A percentile compares a stretch with the other conserved stretches of the same genome.
phyloP scores from a whole-genome alignment of 441 rosid genomes.

The Capsella rubella region DNA sequence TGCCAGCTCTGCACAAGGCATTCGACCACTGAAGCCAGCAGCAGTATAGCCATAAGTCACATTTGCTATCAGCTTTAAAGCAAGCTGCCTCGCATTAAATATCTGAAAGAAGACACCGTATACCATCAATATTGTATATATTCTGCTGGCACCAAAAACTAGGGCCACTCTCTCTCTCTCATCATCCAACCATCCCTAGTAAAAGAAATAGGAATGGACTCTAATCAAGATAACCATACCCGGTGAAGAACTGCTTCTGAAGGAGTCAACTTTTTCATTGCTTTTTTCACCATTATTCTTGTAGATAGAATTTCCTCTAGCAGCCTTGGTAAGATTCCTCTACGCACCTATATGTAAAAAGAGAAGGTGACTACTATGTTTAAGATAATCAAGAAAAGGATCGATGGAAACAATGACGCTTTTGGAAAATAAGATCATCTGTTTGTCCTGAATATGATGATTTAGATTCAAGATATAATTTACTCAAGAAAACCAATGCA shows the following conservation, averaged over 20 bases:
- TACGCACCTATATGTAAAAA: slow-evolving; percentile 62
- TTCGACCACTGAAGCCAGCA: slow-evolving; percentile 99
- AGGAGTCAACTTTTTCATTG: slow-evolving; percentile 88
- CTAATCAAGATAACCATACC: slow-evolving; percentile 60
- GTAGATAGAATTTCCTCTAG: slow-evolving; percentile 96
- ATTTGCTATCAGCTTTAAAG: slow-evolving; percentile 96
- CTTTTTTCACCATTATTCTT: slow-evolving; percentile 94
- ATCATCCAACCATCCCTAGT: slow-evolving; percentile 9
- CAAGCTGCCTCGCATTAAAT: slow-evolving; percentile 98
- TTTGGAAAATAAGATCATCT: slow-evolving; percentile 15
- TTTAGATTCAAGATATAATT: slow-evolving; percentile 14
- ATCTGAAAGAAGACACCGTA: slow-evolving; percentile 64
- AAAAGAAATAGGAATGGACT: slow-evolving; percentile 5
- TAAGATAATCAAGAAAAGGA: slow-evolving; percentile 33
- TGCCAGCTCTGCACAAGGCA: slow-evolving; percentile 99
- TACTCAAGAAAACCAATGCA: slow-evolving; percentile 12
- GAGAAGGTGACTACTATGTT: slow-evolving; percentile 18
- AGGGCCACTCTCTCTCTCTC: slow-evolving; percentile 9
- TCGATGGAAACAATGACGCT: slow-evolving; percentile 18
- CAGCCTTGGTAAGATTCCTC: slow-evolving; percentile 88
- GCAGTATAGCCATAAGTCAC: slow-evolving; percentile 99
- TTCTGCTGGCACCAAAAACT: slow-evolving; percentile 5
- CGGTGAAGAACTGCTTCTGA: slow-evolving; percentile 82
- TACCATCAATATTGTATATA: slow-evolving; percentile 16
- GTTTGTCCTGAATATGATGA: slow-evolving; percentile 25